Evolutionary conservation across 2,329 filamentous ascomycete genomes (phyloP).

Genomic region (Talaromyces islandicus): DNA sequence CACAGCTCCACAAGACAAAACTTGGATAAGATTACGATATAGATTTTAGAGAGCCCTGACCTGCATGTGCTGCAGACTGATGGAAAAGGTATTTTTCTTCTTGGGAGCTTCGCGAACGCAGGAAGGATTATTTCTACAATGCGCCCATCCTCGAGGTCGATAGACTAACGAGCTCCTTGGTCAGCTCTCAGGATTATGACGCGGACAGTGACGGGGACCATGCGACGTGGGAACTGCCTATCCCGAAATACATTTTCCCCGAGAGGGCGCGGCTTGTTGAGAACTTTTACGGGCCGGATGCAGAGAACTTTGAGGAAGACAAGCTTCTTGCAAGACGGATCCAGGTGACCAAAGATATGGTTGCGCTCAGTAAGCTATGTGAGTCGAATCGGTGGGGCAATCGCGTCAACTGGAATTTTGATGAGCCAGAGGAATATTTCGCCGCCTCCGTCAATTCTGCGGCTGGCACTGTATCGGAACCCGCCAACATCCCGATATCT

Average conservation of each 20-base stretch:
- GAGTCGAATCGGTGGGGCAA: constrained; percentile 20
- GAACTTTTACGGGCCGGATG: constrained; percentile 21
- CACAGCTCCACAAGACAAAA: constrained; percentile 20
- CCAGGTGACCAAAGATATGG: constrained; percentile 23
- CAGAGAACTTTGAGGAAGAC: constrained; percentile 18
- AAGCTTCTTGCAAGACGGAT: constrained; percentile 21
- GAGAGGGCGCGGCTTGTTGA: constrained; percentile 19
- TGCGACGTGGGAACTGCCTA: constrained; percentile 60
- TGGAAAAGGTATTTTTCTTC: no score
- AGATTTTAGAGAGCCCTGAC: no score
- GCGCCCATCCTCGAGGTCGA: constrained; percentile 19
- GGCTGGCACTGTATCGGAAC: no score
- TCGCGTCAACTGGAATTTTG: constrained; percentile 16
- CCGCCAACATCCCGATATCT: no score
- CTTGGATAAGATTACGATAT: no score
- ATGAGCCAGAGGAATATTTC: constrained; percentile 13
- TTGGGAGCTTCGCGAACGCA: no score
- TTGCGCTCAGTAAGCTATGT: constrained; percentile 18
- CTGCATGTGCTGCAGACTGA: no score
- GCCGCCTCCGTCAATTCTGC: no score
- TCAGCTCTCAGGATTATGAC: neutral
- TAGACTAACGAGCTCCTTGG: constrained; percentile 22
- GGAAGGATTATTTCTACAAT: constrained; percentile 22
- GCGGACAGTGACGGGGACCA: constrained; percentile 73
- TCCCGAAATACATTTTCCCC: constrained; percentile 18